These are phyloP conservation scores for Rhododendron molle DNA, from an alignment of 148 eudicot genomes.

Conservation along the genomic window DNA sequence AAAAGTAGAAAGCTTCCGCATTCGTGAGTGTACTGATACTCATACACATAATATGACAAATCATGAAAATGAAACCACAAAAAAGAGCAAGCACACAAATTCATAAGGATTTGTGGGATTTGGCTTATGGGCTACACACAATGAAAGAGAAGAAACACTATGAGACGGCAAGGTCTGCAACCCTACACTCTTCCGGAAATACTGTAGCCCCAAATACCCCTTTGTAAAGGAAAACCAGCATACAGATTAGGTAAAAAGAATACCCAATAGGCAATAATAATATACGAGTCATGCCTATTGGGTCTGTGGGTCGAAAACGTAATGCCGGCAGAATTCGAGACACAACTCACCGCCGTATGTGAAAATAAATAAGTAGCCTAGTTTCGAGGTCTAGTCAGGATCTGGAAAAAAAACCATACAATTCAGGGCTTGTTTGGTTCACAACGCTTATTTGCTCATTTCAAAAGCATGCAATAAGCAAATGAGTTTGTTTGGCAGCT, in stretches of 20 bases:
- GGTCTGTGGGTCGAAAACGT: background rate
- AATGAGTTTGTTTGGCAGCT: background rate
- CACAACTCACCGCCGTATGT: background rate
- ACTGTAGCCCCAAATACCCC: background rate
- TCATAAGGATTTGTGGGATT: background rate
- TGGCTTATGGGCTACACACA: background rate
- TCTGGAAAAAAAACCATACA: background rate
- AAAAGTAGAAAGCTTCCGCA: background rate
- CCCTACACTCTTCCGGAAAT: background rate
- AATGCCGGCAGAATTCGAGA: background rate
- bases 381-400: background rate
- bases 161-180: background rate
- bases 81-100: background rate
- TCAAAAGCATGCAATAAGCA: background rate
- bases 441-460: background rate
- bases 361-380: background rate
- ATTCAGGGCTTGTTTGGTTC: background rate
- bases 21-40: background rate
- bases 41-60: background rate
- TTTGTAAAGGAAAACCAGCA: background rate
- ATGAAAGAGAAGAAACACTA: background rate
- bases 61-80: background rate
- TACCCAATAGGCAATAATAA: background rate
- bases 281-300: background rate
- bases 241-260: background rate